These are phyloP conservation scores for Blastobotrys aristatus DNA, from an alignment of 1,139 yeast species.

Conservation along the genomic window DNA sequence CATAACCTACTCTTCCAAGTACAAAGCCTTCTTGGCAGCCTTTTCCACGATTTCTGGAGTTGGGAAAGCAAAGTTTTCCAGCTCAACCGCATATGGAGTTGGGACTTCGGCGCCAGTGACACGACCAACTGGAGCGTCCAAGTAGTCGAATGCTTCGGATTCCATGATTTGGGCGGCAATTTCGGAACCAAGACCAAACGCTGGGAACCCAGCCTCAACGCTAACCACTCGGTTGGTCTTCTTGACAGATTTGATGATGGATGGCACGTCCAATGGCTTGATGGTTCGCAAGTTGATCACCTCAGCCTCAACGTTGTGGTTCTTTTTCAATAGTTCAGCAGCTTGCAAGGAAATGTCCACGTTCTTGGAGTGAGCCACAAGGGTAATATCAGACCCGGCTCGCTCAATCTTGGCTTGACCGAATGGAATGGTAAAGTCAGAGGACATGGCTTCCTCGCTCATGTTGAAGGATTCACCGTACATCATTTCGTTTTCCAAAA, in stretches of 20 bases:
- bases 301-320: conserved; percentile 86
- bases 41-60: conserved; percentile 85
- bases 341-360: conserved; percentile 83
- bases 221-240: conserved; percentile 96
- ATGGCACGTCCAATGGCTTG: conserved; percentile 89
- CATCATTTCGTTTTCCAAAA: conserved; percentile 91
- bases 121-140: conserved; percentile 98
- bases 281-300: conserved; percentile 94
- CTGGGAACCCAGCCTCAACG: conserved; percentile 97
- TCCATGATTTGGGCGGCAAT: conserved; percentile 98
- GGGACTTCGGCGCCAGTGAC: conserved; percentile 99
- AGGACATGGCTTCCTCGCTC: conserved; percentile 79
- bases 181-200: conserved; percentile 98
- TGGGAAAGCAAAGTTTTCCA: conserved; percentile 99
- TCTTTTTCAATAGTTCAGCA: conserved; percentile 77
- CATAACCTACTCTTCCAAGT: conserved; percentile 42
- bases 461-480: conserved; percentile 91
- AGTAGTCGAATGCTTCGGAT: conserved; percentile 95
- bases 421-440: conserved; percentile 88
- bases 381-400: conserved; percentile 84
- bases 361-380: conserved; percentile 89
- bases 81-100: conserved; percentile 94
- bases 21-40: conserved; percentile 86
- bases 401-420: conserved; percentile 95
- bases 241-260: conserved; percentile 83